Conservation (phyloP, 176 grass and related monocot genomes). For the Rhynchospora breviuscula region DNA sequence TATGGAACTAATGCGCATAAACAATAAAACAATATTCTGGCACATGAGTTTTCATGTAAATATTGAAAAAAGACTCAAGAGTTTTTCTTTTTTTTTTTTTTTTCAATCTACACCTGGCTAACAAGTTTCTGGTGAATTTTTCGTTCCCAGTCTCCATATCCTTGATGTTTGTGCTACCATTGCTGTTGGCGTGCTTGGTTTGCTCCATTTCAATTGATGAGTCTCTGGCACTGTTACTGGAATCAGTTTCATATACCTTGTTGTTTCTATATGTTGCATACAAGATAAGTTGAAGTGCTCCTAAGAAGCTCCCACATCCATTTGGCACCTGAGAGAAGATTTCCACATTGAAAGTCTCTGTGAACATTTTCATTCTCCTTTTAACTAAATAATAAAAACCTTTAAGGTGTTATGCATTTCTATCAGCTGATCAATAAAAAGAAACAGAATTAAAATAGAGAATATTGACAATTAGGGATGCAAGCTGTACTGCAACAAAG, state of each 20-base stretch:
- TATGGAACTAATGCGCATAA: not conserved
- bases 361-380: too few species aligned
- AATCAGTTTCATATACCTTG: constrained; percentile 37
- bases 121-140: constrained; percentile 29
- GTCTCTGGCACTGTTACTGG: constrained; percentile 28
- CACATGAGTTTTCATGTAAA: not conserved
- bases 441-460: not conserved
- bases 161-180: constrained; percentile 33
- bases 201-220: constrained; percentile 38
- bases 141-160: constrained; percentile 8
- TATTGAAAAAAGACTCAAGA: not conserved
- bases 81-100: not conserved
- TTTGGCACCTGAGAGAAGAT: constrained; percentile 61
- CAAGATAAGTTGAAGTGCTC: constrained; percentile 65
- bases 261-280: constrained; percentile 77
- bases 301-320: constrained; percentile 73
- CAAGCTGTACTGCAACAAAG: constrained; percentile 50
- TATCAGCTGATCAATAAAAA: constrained; percentile 3
- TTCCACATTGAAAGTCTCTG: not conserved
- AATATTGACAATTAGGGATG: not conserved
- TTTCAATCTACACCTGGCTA: constrained; percentile 39
- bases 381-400: too few species aligned
- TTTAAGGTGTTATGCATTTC: not conserved
- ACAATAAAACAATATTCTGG: not conserved
- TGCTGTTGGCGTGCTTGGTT: constrained; percentile 48